Evolutionary conservation across 2,329 filamentous ascomycete genomes (phyloP).

Genomic region (Colletotrichum brevisporum): DNA sequence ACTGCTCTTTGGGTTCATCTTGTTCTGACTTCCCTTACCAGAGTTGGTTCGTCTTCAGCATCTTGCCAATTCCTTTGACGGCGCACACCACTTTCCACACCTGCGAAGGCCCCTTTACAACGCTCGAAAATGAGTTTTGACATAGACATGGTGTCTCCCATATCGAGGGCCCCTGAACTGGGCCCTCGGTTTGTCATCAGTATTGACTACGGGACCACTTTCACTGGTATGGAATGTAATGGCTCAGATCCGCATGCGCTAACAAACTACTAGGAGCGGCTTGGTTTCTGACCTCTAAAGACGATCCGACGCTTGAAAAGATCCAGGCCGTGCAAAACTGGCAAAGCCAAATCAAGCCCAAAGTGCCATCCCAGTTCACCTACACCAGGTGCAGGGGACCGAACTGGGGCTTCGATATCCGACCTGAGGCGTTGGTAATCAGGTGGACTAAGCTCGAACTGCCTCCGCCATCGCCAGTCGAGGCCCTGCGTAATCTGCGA

Average conservation of each 20-base stretch:
- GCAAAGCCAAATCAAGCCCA: constrained; percentile 1
- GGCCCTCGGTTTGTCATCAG: constrained; percentile 21
- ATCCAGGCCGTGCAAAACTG: constrained; percentile 18
- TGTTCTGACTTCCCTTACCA: no score
- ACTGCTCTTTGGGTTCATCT: no score
- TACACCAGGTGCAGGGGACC: constrained; percentile 6
- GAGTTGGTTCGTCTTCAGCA: no score
- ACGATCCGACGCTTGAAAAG: neutral
- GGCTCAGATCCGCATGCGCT: neutral
- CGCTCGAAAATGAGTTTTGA: neutral
- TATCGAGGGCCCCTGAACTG: no score
- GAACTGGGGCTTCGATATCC: constrained; percentile 18
- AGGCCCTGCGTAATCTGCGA: constrained; percentile 7
- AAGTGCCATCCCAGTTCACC: constrained; percentile 28
- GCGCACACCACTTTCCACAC: no score
- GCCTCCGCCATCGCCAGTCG: neutral
- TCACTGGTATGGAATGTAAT: constrained; percentile 20
- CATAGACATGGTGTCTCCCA: neutral
- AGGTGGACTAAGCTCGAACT: constrained; percentile 32
- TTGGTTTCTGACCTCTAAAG: constrained; percentile 14
- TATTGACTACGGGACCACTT: constrained; percentile 35
- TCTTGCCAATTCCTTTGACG: no score
- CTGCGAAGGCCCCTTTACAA: no score
- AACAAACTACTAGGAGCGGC: constrained; percentile 15
- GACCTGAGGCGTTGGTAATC: constrained; percentile 10